These are phyloP conservation scores for Trichoderma hamatum DNA, from an alignment of 2,329 filamentous ascomycete genomes.

Conservation along the genomic window DNA sequence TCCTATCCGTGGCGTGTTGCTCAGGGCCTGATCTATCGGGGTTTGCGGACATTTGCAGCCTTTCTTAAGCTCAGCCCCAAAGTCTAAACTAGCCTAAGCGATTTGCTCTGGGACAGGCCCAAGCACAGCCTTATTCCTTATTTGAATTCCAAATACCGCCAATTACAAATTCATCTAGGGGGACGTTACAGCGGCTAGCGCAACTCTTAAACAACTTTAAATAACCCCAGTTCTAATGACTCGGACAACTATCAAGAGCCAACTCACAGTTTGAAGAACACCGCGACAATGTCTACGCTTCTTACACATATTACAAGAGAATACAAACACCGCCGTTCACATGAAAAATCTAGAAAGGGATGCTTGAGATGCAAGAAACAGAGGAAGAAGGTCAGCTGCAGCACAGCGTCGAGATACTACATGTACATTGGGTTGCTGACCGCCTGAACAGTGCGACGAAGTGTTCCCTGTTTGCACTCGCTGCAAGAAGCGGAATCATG, in stretches of 20 bases:
- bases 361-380: constrained; percentile 18
- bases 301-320: not conserved
- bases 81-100: not conserved
- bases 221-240: not conserved
- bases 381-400: constrained; percentile 6
- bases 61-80: not conserved
- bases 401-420: not conserved
- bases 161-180: not conserved
- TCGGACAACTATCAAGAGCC: not conserved
- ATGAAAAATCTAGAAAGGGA: constrained; percentile 18
- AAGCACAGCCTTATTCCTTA: not conserved
- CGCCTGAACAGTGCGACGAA: constrained; percentile 6
- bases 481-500: constrained; percentile 20
- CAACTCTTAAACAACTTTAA: not conserved
- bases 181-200: not conserved
- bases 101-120: not conserved
- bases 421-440: not conserved
- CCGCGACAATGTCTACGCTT: not conserved
- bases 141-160: not conserved
- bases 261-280: not conserved
- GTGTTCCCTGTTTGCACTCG: constrained; percentile 1
- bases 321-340: constrained; percentile 18
- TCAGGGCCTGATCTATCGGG: not conserved
- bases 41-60: not conserved
- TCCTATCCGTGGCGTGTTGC: not conserved